phyloP scores from a whole-genome alignment of 352 stramenopile genomes.

The Phytophthora rubi region DNA sequence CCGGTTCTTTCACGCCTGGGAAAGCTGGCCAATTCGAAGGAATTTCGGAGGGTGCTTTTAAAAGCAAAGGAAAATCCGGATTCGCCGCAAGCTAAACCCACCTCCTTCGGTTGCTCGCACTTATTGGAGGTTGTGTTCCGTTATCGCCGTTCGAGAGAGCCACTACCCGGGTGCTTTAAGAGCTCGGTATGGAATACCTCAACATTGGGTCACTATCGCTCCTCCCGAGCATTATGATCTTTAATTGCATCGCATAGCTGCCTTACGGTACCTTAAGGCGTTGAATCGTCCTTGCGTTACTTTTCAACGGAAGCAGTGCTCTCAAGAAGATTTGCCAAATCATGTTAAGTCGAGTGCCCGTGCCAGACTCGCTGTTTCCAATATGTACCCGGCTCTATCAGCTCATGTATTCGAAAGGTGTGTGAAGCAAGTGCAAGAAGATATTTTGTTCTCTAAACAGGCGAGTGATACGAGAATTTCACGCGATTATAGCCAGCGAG shows the following conservation, averaged over 20 bases:
- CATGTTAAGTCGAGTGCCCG: no score
- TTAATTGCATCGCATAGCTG: conserved; percentile 6
- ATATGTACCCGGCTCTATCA: no score
- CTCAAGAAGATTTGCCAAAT: no score
- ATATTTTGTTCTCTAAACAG: no score
- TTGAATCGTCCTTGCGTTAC: no score
- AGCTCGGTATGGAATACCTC: background rate
- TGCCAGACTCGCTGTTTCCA: no score
- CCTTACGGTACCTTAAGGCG: no score
- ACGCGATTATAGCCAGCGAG: no score
- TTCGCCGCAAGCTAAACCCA: background rate
- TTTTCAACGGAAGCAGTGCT: no score
- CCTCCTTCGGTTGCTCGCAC: conserved; percentile 3
- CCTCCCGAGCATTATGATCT: conserved; percentile 15
- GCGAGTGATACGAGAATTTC: no score
- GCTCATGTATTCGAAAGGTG: no score
- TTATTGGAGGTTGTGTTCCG: conserved; percentile 6
- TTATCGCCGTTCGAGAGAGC: conserved; percentile 5
- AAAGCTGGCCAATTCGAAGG: background rate
- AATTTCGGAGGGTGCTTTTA: background rate
- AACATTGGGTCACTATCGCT: conserved; percentile 8
- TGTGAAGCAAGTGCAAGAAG: no score
- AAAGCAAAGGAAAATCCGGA: background rate
- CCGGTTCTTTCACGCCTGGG: background rate
- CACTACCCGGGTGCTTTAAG: background rate